Evolutionary conservation across 192 early-diverging fungal species (phyloP), one percentile per base, ranked within the genome.

Genomic region (Backusella circina): DNA sequence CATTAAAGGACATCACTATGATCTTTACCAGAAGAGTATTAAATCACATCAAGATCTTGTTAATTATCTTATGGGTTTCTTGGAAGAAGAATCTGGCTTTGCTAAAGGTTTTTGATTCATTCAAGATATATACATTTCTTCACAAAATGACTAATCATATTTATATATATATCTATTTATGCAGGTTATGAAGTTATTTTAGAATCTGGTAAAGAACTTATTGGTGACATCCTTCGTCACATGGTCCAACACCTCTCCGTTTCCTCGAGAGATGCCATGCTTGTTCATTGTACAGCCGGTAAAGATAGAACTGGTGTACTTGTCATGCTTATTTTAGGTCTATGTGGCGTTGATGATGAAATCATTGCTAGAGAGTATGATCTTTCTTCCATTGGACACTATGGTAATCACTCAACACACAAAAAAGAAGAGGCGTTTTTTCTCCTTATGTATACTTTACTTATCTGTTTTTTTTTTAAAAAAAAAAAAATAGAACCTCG

Each of bases 261-360:
- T 28, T 8, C 9, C 9, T 37, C 65, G 10, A 73, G 31, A 36
- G 31, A 73, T n/a, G 79, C 86, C 1, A 82, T 91, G 28, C 73
- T 93, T 41, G 75, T 92, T 18, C 91, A 92, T 74, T 92, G 91
- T 68, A 91, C 90, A 7, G 91, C 91, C 6, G 91, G 91, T 15
- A 92, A 92, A 79, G 91, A 92, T 71, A 75, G 91, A 35, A 92
- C 91, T 0, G 91, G 91, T 16, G 77, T 92, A 7, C 80, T 89
- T 21, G 67, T 72, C 16, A 90, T 90, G 65, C 70, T 93, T 33
- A 32, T 92, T 32, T 80, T 90, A 38, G 85, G 84, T 41, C 77
- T 91, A 5, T 85, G 86, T 65, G 91, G 88, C 3, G 90, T 92
- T 2, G 87, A 88, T 38, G 90, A 91, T 37, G 91, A 92, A 71